Percentiles rank a stretch among this genome's conserved stretches.
Conservation (phyloP, 495 filamentous ascomycete species). For the Penicillium turbatum region DNA sequence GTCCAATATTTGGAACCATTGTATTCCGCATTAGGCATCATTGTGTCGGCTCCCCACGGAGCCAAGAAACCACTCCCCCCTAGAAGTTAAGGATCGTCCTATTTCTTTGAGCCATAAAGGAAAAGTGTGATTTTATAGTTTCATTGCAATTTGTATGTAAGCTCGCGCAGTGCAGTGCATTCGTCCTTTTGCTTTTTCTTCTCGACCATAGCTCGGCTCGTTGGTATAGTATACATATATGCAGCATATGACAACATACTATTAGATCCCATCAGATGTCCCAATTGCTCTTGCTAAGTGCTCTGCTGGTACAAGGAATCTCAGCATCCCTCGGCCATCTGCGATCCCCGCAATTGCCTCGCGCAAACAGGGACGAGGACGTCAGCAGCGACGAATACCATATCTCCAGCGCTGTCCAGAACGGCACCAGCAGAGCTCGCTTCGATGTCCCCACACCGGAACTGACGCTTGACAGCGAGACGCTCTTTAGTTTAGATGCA, state of each 20-base stretch:
- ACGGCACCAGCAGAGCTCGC: conserved; percentile 5
- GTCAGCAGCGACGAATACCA: conserved; percentile 2
- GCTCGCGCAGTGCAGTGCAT: too few relatives aligned
- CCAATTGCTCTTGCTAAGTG: background rate
- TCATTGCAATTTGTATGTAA: too few relatives aligned
- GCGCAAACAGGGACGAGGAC: background rate
- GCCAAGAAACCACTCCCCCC: background rate
- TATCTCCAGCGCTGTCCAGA: conserved; percentile 14
- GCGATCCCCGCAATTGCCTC: too few relatives aligned
- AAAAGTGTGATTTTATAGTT: background rate
- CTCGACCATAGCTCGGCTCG: too few relatives aligned
- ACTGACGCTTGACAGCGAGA: background rate
- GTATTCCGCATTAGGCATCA: background rate
- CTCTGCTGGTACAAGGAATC: background rate
- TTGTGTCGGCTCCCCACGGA: background rate
- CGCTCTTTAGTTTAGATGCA: conserved; percentile 24
- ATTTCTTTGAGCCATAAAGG: background rate
- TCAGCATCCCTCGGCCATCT: background rate
- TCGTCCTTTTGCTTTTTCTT: too few relatives aligned
- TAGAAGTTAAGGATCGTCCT: conserved; percentile 2
- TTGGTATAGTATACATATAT: too few relatives aligned
- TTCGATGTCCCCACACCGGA: conserved; percentile 10
- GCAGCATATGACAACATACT: too few relatives aligned
- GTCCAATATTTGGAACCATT: background rate
- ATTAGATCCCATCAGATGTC: background rate